Conservation (phyloP, 2,329 filamentous ascomycete genomes). For the Cytospora leucostoma region DNA sequence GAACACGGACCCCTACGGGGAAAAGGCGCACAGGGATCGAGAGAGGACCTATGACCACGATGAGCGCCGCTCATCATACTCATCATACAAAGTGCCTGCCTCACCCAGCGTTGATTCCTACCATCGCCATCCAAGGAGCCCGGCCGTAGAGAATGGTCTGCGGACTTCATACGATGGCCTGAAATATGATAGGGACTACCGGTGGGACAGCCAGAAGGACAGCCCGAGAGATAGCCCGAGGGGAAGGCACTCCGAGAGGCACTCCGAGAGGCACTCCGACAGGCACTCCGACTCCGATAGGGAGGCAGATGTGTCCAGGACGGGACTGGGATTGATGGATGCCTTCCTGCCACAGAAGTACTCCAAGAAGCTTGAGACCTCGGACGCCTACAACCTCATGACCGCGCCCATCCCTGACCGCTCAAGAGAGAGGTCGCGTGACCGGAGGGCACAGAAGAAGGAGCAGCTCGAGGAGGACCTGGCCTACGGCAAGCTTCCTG, state of each 20-base stretch:
- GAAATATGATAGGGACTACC: slow-evolving; percentile 33
- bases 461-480: slow-evolving; percentile 45
- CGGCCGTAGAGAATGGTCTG: slow-evolving; percentile 28
- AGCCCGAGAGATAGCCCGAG: slow-evolving; percentile 29
- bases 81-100: slow-evolving; percentile 30
- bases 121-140: slow-evolving; percentile 41
- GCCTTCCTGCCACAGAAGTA: slow-evolving; percentile 53
- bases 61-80: slow-evolving; percentile 29
- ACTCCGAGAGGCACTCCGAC: slow-evolving; percentile 5
- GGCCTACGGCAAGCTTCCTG: slow-evolving; percentile 48
- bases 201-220: slow-evolving; percentile 34
- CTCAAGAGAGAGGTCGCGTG: slow-evolving; percentile 34
- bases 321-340: slow-evolving; percentile 31
- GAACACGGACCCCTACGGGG: slow-evolving; percentile 48
- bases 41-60: slow-evolving; percentile 38
- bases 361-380: slow-evolving; percentile 37
- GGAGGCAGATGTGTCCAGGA: slow-evolving; percentile 33
- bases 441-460: slow-evolving; percentile 32
- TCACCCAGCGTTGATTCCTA: slow-evolving; percentile 37
- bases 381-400: slow-evolving; percentile 30
- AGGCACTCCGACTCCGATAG: slow-evolving; percentile 38
- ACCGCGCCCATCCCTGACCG: slow-evolving; percentile 33
- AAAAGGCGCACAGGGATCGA: slow-evolving; percentile 37
- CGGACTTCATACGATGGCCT: slow-evolving; percentile 26
- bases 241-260: neutral